Base-by-base conservation (phyloP, 345 rosid species). In the Brassica nigra region DNA sequence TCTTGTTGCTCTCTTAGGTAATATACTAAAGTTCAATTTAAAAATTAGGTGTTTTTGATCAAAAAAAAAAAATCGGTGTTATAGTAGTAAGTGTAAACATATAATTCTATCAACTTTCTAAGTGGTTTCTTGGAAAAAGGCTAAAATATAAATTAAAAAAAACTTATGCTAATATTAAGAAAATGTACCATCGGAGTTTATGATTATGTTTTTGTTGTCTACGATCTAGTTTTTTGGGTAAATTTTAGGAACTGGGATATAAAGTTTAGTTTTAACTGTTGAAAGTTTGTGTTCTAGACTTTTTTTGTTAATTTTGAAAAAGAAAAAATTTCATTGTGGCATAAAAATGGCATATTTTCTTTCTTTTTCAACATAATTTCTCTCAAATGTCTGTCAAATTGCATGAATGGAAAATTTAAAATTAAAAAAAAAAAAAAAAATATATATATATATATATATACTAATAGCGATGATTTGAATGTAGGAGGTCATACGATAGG, bases 401-500 rank as follows among this genome's bases (percentile, higher is more conserved):
- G 47, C 63, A 27, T 8, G 11, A 37, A 8, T 23, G 27, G 27
- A 23, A 23, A 23, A 23, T 23, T 23, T 23, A 23, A 23, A 23
- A 23, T 0, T 23, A 0, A 23, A 23, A 23, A 23, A 23, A 23
- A 23, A 23, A 23, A 23, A 23, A 23, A 23, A 23, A 23, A 23
- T 18, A 23, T 23, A 23, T 23, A 23, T 23, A 23, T 23, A 23
- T 23, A 23, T 23, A 23, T 23, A 23, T 23, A 23, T 23, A 23
- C 27, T 23, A 16, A 16, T 6, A 5, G 23, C 27, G 44, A 57
- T 68, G 65, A 63, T 77, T 11, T 42, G 49, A 42, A 62, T 47
- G 2, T 79, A 91, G 97, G 97, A 73, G 86, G 97, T 84, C 97
- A 90, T 84, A 88, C 95, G 5, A 92, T 89, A 0, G 95, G 97